Evolutionary conservation across 2,329 filamentous ascomycete species (phyloP), one percentile per base, ranked within the genome.

Genomic region (Penicillium sp.): DNA sequence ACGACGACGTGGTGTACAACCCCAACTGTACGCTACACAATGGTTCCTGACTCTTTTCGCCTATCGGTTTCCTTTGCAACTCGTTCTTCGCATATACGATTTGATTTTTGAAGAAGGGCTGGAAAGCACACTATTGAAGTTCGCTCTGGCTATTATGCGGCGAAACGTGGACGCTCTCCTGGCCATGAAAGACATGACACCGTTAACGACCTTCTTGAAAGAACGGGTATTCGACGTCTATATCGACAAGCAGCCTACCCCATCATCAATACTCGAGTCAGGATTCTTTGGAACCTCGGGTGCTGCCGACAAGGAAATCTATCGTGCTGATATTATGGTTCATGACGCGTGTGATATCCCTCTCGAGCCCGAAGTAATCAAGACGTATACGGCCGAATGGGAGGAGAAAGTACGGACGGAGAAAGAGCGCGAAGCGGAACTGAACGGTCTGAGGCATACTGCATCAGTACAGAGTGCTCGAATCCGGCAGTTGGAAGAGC

Each of bases 21-120:
- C 95, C 0, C 92, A 97, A 73, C 84, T 99, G 8, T 99, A 99
- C 75, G 95, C 95, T 49, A 99, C 95, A 0, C 95, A 99, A 77
- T 99, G 95, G 95, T 99, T 99, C 79, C 85, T 99, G 54, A 99
- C 95, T 0, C 84, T 99, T n/a, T 99, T 99, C 74, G 93, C 94
- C 35, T 99, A 99, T 77, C 91, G 96, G 47, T 99, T 99, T 77
- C 95, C 95, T 8, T 84, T 99, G 7, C 95, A 99, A 74, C 87
- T 99, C 9, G 95, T 99, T 7, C 88, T 99, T 61, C 91, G 95
- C 35, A 96, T 99, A 55, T 99, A 98, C 78, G 95, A 99, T 74
- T 82, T 99, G 59, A 95, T 99, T 56, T 84, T 99, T 19, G 95
- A 92, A 51, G 94, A 98, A 77, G 95, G 96, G 3, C 83, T 99